These are phyloP conservation scores for Aspergillus brunneoviolaceus DNA, from an alignment of 2,329 filamentous ascomycete species.

Conservation along the genomic window DNA sequence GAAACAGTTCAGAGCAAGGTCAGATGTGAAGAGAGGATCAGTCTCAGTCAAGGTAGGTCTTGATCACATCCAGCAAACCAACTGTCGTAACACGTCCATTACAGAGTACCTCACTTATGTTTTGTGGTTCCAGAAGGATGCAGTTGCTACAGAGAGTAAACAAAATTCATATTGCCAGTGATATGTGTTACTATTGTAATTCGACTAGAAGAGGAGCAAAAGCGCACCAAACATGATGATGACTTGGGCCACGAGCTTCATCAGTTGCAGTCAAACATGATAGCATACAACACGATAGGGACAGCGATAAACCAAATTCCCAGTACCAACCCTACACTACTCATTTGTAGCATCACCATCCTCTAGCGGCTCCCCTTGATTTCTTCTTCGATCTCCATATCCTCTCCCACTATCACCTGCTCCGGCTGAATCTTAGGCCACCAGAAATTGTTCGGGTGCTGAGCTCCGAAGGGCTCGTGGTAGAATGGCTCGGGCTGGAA, in stretches of 20 bases:
- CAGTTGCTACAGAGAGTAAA: no score
- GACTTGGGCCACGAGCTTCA: neutral
- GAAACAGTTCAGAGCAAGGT: neutral
- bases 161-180: no score
- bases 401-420: neutral
- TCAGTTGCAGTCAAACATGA: neutral
- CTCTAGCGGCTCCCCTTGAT: neutral
- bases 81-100: neutral
- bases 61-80: neutral
- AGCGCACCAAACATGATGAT: no score
- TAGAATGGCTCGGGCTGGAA: no score
- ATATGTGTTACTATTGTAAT: no score
- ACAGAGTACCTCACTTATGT: no score
- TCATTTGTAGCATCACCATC: neutral
- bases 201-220: no score
- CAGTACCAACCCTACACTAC: neutral
- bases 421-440: neutral
- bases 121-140: no score
- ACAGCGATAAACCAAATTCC: neutral
- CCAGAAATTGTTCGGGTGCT: neutral
- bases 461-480: neutral
- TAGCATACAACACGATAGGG: neutral
- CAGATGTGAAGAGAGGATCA: neutral
- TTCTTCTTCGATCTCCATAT: neutral
- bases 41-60: no score